Conservation (phyloP, 768 basidiomycete genomes). For the Lactarius hatsudake region DNA sequence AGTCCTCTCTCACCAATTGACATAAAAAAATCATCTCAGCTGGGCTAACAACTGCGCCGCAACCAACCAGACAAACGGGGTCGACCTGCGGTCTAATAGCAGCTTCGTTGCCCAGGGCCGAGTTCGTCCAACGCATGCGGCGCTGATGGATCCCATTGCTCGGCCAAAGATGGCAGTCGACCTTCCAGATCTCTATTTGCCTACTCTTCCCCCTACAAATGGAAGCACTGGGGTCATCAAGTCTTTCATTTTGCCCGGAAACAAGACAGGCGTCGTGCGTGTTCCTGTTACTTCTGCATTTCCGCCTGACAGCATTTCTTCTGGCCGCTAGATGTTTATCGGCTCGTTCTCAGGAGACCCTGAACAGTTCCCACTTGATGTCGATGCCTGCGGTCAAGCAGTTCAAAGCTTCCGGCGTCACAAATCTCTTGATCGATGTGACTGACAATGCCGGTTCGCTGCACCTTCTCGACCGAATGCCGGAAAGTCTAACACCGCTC, state of each 20-base stretch:
- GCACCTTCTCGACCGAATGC: too few relatives aligned
- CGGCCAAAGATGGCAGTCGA: constrained; percentile 37
- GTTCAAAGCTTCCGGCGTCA: constrained; percentile 49
- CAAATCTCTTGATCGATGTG: constrained; percentile 53
- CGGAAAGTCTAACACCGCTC: background rate
- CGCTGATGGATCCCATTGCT: background rate
- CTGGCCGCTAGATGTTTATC: constrained; percentile 49
- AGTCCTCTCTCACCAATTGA: background rate
- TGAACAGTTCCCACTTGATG: constrained; percentile 50
- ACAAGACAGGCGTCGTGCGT: constrained; percentile 58
- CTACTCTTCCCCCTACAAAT: constrained; percentile 43
- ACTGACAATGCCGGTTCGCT: constrained; percentile 59
- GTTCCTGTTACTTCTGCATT: background rate
- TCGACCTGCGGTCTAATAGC: constrained; percentile 38
- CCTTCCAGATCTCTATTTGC: constrained; percentile 49
- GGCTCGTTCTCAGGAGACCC: constrained; percentile 57
- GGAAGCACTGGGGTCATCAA: constrained; percentile 54
- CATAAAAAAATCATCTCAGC: constrained; percentile 33
- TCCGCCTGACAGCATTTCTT: constrained; percentile 3
- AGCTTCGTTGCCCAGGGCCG: background rate
- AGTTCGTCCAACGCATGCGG: constrained; percentile 35
- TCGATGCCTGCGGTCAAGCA: constrained; percentile 43
- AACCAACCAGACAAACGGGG: constrained; percentile 48
- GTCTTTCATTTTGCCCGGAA: constrained; percentile 54
- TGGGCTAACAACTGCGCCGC: constrained; percentile 61